A percentile compares a stretch with the other conserved stretches of the same genome.
Conservation (phyloP, 1,139 yeast species). For the Pichia sp. region DNA sequence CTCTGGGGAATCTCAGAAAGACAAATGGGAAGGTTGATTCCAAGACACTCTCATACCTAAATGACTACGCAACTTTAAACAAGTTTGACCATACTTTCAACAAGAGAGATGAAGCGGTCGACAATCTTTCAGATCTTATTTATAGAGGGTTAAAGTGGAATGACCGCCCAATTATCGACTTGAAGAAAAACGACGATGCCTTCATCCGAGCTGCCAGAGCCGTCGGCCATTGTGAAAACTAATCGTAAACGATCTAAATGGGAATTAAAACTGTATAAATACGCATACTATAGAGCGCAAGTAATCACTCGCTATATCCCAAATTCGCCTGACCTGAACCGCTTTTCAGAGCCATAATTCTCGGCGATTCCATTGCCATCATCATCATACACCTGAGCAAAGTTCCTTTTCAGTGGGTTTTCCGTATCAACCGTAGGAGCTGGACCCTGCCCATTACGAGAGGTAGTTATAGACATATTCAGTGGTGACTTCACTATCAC, state of each 20-base stretch:
- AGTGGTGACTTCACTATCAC: slow-evolving; percentile 1
- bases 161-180: slow-evolving; percentile 9
- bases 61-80: slow-evolving; percentile 20
- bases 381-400: no score
- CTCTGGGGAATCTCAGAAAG: background rate
- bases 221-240: slow-evolving; percentile 11
- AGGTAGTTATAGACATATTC: no score
- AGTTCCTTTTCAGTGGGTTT: no score
- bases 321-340: no score
- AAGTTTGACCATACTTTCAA: slow-evolving; percentile 11
- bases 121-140: slow-evolving; percentile 10
- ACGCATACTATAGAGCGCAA: no score
- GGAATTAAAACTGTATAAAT: no score
- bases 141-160: slow-evolving; percentile 16
- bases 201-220: slow-evolving; percentile 16
- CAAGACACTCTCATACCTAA: slow-evolving; percentile 10
- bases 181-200: slow-evolving; percentile 10
- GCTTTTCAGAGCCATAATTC: no score
- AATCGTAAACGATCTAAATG: no score
- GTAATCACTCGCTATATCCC: no score
- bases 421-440: no score
- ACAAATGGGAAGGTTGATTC: background rate
- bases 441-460: no score
- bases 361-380: no score
- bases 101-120: slow-evolving; percentile 2